Evolutionary conservation across 192 early-diverging fungal species (phyloP), one percentile per base, ranked within the genome.

Genomic region (Rhizophagus prolifer): DNA sequence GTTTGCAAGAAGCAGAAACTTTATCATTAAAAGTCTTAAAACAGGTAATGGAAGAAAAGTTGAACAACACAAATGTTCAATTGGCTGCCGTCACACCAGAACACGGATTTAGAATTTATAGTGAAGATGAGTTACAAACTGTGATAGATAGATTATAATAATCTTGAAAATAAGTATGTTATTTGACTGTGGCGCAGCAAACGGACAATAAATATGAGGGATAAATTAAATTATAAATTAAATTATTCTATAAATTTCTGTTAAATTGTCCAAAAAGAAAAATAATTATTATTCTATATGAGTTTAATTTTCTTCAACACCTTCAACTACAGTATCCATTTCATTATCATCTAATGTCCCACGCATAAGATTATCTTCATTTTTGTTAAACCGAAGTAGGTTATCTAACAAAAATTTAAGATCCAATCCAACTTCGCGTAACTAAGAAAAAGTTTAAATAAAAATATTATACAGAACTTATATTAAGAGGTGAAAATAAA

Each of bases 1-100:
- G 92, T 3, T 81, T 98, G 79, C 84, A 86, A 14, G 95, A 98
- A 76, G 98, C 97, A 9, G 92, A 95, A 81, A 85, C 88, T 9
- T 81, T 98, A 72, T 91, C 97, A 26, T 89, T 99, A 50, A 98
- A 96, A 88, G 94, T 98, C 21, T 85, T 99, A 47, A 99, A 99
- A 89, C 92, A 95, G 80, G 98, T 99, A 25, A 99, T 99, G 97
- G 98, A 99, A 83, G 98, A 99, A 86, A 99, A 99, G 85, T 88
- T 99, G 47, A 97, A 90, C 83, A 91, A 92, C 74, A 91, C 91
- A 13, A 99, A 99, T 83, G 96, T 99, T 12, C 93, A 99, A 86
- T 81, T 99, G 36, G 95, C 96, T 4, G 89, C 93, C 50, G 93
- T 98, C 9, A 97, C 96, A 36, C 79, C 87, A 38, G 84, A 91